Conservation (phyloP, 441 rosid genomes). For the Pelargonium citronellum region DNA sequence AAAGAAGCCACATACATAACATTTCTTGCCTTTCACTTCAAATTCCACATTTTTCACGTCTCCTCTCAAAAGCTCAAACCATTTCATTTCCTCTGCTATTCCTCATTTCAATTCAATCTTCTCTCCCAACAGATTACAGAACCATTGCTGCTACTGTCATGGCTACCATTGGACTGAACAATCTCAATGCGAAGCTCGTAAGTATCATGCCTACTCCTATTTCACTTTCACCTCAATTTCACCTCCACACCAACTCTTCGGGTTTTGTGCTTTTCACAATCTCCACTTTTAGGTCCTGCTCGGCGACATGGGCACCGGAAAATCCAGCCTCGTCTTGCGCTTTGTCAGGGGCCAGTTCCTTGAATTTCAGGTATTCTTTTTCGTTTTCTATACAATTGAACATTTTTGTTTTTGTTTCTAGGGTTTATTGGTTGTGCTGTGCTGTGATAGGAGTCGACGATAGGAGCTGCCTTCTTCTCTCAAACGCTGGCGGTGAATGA, state of each 20-base stretch:
- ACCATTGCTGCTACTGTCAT: conserved; percentile 5
- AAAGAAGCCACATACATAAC: no score
- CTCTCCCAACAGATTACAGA: not conserved
- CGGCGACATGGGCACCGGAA: conserved; percentile 54
- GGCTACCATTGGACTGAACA: conserved; percentile 23
- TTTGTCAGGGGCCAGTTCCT: conserved; percentile 48
- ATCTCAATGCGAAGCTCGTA: conserved; percentile 32
- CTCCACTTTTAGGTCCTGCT: conserved; percentile 36
- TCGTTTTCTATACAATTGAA: not conserved
- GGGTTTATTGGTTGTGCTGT: conserved; percentile 5
- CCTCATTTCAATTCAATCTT: not conserved
- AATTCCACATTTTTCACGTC: no score
- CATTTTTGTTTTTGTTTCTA: not conserved
- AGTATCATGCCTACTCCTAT: conserved; percentile 3
- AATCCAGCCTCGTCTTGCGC: conserved; percentile 45
- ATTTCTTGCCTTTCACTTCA: no score
- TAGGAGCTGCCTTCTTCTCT: conserved; percentile 50
- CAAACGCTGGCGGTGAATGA: conserved; percentile 43
- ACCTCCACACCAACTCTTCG: not conserved
- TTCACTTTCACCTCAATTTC: not conserved
- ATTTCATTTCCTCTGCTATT: not conserved
- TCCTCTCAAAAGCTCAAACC: not conserved
- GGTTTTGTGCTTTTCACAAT: not conserved
- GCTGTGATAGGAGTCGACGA: conserved; percentile 39
- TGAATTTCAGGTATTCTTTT: conserved; percentile 36